Evolutionary conservation across 441 rosid species (phyloP), one percentile per base, ranked within the genome.

Genomic region (Biscutella auriculata): DNA sequence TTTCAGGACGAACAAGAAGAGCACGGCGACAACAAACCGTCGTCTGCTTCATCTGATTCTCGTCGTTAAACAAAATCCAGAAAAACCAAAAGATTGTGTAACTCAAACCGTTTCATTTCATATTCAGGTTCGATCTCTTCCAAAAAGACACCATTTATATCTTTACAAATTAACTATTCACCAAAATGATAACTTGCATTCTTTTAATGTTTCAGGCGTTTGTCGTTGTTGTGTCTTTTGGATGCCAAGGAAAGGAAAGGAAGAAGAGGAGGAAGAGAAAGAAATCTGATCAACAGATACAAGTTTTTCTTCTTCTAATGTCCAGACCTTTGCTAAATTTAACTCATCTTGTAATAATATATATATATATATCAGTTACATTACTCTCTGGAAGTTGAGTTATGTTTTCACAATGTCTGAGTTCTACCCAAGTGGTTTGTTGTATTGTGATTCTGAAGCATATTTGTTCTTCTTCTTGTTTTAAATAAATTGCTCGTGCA

Each of bases 1-100:
- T 83, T 84, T 69, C 88, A 78, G 17, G 95, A 87, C 57, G 78
- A 77, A 54, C 76, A 81, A 43, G 95, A 82, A 75, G 95, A 79
- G 75, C 89, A 75, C 54, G 72, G 77, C 46, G 59, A 56, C 76
- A 73, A 72, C 71, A 82, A 80, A 76, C 90, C 78, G 68, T 85
- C 88, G 50, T 80, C 94, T 83, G 85, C 83, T 79, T 87, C 92
- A 69, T 85, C 93, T 49, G 78, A 76, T 66, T 83, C 96, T 77
- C 83, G 76, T 79, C 88, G 78, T 79, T 91, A 2, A 83, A 82
- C 65, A 34, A 33, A 44, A 3, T 56, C 11, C 50, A 30, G 32
- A 56, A 46, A n/a, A 8, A 40, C 28, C 26, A 25, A 6, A 28
- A 27, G 8, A 23, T 11, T 6, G 5, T 56, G 39, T 12, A 11